These are phyloP conservation scores for Furcasterigmium sp. DNA, from an alignment of 2,329 filamentous ascomycete genomes.

Conservation along the genomic window DNA sequence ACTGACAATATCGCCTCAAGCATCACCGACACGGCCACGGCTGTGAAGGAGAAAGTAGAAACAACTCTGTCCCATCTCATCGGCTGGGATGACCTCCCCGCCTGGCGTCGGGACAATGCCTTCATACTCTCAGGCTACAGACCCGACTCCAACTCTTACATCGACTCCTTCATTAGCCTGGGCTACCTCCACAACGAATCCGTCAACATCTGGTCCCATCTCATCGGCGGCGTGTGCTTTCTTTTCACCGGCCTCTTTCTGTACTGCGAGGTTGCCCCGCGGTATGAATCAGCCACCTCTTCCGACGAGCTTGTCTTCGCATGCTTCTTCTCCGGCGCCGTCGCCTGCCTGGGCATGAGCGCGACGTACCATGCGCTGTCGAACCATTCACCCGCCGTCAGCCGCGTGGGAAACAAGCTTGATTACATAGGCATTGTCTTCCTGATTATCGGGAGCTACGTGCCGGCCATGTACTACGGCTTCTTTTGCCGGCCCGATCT, in stretches of 20 bases:
- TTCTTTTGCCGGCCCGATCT: slow-evolving; percentile 66
- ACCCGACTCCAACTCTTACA: slow-evolving; percentile 41
- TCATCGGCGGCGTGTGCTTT: slow-evolving; percentile 60
- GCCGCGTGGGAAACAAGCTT: slow-evolving; percentile 82
- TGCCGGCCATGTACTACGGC: slow-evolving; percentile 84
- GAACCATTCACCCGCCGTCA: slow-evolving; percentile 77
- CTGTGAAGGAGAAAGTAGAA: slow-evolving; percentile 34
- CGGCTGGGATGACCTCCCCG: slow-evolving; percentile 53
- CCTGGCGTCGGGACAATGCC: slow-evolving; percentile 56
- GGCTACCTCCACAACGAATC: slow-evolving; percentile 55
- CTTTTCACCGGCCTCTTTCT: slow-evolving; percentile 45
- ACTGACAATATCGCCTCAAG: too few relatives aligned
- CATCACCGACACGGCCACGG: slow-evolving; percentile 17
- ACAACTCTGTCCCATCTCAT: slow-evolving; percentile 31
- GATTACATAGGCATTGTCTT: slow-evolving; percentile 94
- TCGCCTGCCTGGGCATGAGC: slow-evolving; percentile 72
- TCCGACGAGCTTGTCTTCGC: slow-evolving; percentile 67
- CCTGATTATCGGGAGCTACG: slow-evolving; percentile 85
- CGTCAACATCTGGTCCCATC: slow-evolving; percentile 60
- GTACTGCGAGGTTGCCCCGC: slow-evolving; percentile 52
- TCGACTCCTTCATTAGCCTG: slow-evolving; percentile 39
- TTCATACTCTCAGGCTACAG: slow-evolving; percentile 53
- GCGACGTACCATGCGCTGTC: slow-evolving; percentile 79
- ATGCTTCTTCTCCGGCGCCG: slow-evolving; percentile 74
- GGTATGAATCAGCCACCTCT: slow-evolving; percentile 57